Conservation (phyloP, 2,329 filamentous ascomycete genomes). For the Talaromyces sp. region DNA sequence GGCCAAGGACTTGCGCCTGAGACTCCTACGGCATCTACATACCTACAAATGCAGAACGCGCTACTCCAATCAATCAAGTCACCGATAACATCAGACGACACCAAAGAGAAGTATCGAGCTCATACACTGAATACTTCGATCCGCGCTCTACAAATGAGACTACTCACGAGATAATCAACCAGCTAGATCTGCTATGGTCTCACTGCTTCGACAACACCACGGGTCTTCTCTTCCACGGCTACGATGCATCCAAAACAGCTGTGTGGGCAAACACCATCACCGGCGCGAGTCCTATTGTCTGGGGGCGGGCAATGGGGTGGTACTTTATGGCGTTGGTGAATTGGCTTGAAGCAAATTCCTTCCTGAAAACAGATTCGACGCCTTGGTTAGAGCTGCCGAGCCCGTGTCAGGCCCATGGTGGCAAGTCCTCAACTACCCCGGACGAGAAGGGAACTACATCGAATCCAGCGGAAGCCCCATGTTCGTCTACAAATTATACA, state of each 20-base stretch:
- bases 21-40: constrained; percentile 17
- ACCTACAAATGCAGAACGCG: constrained; percentile 27
- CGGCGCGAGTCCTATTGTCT: constrained; percentile 54
- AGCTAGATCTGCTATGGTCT: constrained; percentile 49
- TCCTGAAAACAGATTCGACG: constrained; percentile 28
- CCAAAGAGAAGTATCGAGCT: constrained; percentile 24
- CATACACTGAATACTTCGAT: constrained; percentile 39
- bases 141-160: constrained; percentile 38
- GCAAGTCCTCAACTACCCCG: constrained; percentile 56
- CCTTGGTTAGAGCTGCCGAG: constrained; percentile 47
- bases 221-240: constrained; percentile 55
- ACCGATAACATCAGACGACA: constrained; percentile 7
- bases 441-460: constrained; percentile 57
- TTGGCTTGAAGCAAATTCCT: constrained; percentile 49
- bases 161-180: constrained; percentile 48
- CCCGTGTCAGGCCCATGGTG: constrained; percentile 55
- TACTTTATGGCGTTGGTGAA: constrained; percentile 55
- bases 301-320: constrained; percentile 57
- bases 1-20: constrained; percentile 24
- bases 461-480: constrained; percentile 61
- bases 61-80: constrained; percentile 24
- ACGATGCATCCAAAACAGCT: constrained; percentile 51
- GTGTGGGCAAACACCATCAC: constrained; percentile 54
- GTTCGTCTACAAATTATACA: constrained; percentile 56
- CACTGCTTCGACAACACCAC: constrained; percentile 44